Evolutionary conservation across 2,329 filamentous ascomycete genomes (phyloP).

Genomic region (Pseudocercospora musae): DNA sequence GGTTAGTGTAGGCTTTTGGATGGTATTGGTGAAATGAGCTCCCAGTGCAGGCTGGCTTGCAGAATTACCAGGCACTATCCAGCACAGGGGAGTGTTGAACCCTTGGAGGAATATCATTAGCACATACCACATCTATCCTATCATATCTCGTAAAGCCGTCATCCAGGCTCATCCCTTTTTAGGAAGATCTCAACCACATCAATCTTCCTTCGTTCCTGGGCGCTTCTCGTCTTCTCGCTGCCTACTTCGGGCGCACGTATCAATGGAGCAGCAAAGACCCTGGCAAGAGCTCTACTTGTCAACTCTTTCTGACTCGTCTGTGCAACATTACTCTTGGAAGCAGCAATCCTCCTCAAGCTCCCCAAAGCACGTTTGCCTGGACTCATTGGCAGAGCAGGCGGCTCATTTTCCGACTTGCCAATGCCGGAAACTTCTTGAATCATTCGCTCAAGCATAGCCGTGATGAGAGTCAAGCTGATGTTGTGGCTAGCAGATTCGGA

Average conservation of each 20-base stretch:
- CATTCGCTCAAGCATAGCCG: conserved; percentile 66
- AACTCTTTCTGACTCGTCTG: conserved; percentile 47
- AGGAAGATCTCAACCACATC: conserved; percentile 70
- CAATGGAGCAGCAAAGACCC: conserved; percentile 62
- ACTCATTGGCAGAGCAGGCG: conserved; percentile 32
- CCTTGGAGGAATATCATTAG: neutral
- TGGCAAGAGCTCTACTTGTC: conserved; percentile 61
- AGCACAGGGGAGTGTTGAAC: neutral
- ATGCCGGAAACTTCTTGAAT: conserved; percentile 44
- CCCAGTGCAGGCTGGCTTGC: too few relatives aligned
- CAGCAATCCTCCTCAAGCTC: conserved; percentile 34
- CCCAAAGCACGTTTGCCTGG: conserved; percentile 34
- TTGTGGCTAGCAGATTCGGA: conserved; percentile 72
- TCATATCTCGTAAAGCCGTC: neutral
- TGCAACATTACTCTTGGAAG: conserved; percentile 45
- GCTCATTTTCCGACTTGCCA: conserved; percentile 19
- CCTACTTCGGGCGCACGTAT: conserved; percentile 51
- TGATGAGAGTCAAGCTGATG: conserved; percentile 84
- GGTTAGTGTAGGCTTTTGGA: neutral
- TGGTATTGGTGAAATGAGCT: neutral
- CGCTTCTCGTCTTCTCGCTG: conserved; percentile 58
- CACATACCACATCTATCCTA: neutral
- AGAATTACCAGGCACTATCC: neutral
- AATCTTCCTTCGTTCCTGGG: conserved; percentile 61
- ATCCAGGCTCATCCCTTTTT: conserved; percentile 33